Base-by-base conservation (phyloP, 2,329 filamentous ascomycete species). In the Monosporascus sp. region DNA sequence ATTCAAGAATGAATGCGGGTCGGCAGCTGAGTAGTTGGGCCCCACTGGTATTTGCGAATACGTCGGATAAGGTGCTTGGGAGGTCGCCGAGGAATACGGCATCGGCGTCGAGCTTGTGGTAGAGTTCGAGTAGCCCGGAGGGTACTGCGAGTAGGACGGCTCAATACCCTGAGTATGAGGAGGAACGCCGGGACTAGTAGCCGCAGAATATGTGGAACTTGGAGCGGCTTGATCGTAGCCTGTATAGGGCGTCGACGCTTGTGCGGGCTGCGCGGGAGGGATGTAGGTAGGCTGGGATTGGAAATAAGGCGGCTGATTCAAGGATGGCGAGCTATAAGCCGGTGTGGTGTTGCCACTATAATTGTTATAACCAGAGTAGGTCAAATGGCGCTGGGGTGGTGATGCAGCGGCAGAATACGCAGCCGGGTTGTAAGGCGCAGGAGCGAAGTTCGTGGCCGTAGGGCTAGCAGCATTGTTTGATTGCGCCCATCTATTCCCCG, bases 361-460 rank as follows among this genome's bases (percentile, higher is more conserved):
- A 57, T 65, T 66, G 57, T 75, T 73, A 54, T 80, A 79, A 52
- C 77, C 78, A 47, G 76, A 69, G 53, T 81, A 77, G 1, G 79
- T 78, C 46, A 76, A 68, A 51, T 79, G 77, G 44, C 80, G 73
- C 60, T 83, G 81, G 11, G 78, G 77, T 7, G 64, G 57, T 27
- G 66, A 67, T 26, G 77, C 37, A 20, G 65, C 71, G 58, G 67
- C 72, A 51, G 80, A 79, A 68, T 85, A 85, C 48, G 80, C 81
- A 43, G 81, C 81, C 26, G 82, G 82, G 61, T 84, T 84, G 66
- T 85, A 84, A 37, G 78, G 70, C 55, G 76, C 74, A 37, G 79
- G 79, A 24, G 77, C 73, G 63, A 80, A 83, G 66, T 59, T 74
- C 37, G 64, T 49, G 5, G 62, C 37, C 59, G 72, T 62, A 79